Percentiles rank a stretch among this genome's conserved stretches.
phyloP scores from a whole-genome alignment of 257 asterid genomes.

The Penstemon eatonii region DNA sequence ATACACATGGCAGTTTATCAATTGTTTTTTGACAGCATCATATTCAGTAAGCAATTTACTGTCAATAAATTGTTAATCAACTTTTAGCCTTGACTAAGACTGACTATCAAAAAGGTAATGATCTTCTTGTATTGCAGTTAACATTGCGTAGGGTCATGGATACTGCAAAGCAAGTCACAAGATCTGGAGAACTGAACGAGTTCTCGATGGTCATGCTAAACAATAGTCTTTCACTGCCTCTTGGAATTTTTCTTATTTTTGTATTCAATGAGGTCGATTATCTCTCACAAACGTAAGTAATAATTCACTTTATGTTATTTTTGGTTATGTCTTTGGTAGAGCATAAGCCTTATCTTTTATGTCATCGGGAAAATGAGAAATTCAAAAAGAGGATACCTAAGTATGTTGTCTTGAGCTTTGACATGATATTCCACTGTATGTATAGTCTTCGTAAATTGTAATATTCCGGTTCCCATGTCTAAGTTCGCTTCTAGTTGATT shows the following conservation, averaged over 20 bases:
- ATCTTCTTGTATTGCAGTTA: conserved; percentile 49
- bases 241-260: conserved; percentile 62
- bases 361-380: not conserved
- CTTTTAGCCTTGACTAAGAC: not conserved
- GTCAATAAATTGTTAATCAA: too few species aligned
- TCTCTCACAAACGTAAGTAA: conserved; percentile 79
- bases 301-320: conserved; percentile 11
- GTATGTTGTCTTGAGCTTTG: not conserved
- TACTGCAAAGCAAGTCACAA: conserved; percentile 85
- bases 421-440: not conserved
- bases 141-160: conserved; percentile 88
- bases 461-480: not conserved
- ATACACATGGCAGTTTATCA: conserved; percentile 90
- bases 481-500: not conserved
- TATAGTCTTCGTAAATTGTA: not conserved
- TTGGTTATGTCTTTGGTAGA: not conserved
- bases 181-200: conserved; percentile 79
- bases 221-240: conserved; percentile 77
- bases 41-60: conserved; percentile 68
- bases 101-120: not conserved
- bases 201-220: conserved; percentile 90
- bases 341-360: conserved; percentile 6
- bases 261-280: conserved; percentile 72
- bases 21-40: conserved; percentile 92
- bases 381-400: not conserved